Evolutionary conservation across 768 basidiomycete species (phyloP), one percentile per base, ranked within the genome.

Genomic region (Lactarius deliciosus): DNA sequence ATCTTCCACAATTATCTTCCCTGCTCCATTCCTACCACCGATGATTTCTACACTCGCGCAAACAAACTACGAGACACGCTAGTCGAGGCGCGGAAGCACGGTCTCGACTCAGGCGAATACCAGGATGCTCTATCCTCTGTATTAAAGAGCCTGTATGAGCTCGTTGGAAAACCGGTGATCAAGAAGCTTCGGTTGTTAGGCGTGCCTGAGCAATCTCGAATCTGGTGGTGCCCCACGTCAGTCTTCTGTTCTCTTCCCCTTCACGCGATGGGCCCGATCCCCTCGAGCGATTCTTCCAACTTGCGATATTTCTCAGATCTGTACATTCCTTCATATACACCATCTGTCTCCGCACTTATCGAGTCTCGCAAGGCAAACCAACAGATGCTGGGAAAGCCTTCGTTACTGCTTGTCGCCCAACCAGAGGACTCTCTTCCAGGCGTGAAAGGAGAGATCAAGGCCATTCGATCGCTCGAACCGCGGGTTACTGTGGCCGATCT

Each of bases 221-320:
- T 63, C 20, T 63, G 55, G 62, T 63, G 30, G 50, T 20, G 18
- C 43, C 43, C 43, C 0, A 45, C 43, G 0, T 45, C 20, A 3
- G 43, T 55, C 2, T 63, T 63, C 22, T 57, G 57, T n/a, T 58
- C 25, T 15, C 63, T 64, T 15, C 63, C 63, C 7, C 57, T 64
- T 1, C 63, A 64, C 5, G 47, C 63, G 1, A 64, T 64, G 63
- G 63, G 63, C 8, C 63, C 63, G 16, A 30, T 64, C 28, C 53
- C 63, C 3, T 53, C 63, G 1, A 30, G 41, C 10, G 57, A 11
- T 6, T 36, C 34, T 30, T 30, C 28, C 28, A 30, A 22, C 7
- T 5, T 0, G 28, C 47, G 20, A 11, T 60, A 65, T 38, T 65
- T 65, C 59, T 60, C 40, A 2, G 64, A 65, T 54, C 5, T 65